Evolutionary conservation across 148 eudicot species (phyloP).

Genomic region (Camellia lanceoleosa): DNA sequence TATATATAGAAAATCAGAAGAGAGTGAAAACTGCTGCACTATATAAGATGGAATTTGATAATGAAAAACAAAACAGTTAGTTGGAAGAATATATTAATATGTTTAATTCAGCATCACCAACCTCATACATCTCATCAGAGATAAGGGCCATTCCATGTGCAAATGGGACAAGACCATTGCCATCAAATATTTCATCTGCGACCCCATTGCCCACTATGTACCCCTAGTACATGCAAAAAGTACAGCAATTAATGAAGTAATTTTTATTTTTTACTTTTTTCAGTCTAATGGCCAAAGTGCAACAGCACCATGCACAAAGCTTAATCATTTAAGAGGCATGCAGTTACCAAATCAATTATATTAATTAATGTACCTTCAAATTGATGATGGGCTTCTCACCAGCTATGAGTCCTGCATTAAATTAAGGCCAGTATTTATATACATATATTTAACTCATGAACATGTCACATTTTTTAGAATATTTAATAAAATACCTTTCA

Average conservation of each 20-base stretch:
- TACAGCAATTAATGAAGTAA: neutral
- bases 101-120: neutral
- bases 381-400: conserved; percentile 44
- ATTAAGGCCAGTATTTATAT: neutral
- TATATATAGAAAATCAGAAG: no score
- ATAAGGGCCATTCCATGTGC: conserved; percentile 66
- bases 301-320: neutral
- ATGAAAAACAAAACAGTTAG: no score
- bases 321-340: no score
- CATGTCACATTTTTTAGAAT: neutral
- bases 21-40: no score
- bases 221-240: conserved; percentile 27
- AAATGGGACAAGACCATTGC: conserved; percentile 45
- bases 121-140: conserved; percentile 43
- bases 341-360: no score
- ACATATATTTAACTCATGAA: neutral
- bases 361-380: conserved; percentile 36
- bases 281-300: neutral
- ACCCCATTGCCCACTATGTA: conserved; percentile 59
- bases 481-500: conserved; percentile 29
- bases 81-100: no score
- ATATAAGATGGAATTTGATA: no score
- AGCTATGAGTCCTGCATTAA: conserved; percentile 36
- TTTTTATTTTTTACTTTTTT: no score
- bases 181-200: conserved; percentile 40